phyloP scores from a whole-genome alignment of 768 basidiomycete species.

The Hericium erinaceus region DNA sequence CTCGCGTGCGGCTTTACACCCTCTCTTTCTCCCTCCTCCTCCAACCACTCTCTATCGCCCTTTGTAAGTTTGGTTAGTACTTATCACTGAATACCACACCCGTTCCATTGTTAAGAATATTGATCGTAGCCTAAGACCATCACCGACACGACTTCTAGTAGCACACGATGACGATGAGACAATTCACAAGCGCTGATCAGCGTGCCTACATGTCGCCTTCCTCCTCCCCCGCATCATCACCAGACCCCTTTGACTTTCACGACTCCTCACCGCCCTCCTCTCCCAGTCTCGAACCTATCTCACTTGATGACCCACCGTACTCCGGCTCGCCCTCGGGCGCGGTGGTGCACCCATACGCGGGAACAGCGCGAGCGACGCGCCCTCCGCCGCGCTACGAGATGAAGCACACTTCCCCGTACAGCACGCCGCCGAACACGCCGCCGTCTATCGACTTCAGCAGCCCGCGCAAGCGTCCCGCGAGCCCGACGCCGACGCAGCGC shows the following conservation, averaged over 20 bases:
- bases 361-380: background rate
- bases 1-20: background rate
- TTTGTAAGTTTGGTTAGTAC: no score
- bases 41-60: background rate
- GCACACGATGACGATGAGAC: background rate
- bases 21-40: background rate
- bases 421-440: background rate
- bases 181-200: background rate
- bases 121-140: background rate
- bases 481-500: background rate
- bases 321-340: background rate
- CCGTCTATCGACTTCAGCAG: background rate
- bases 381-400: background rate
- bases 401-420: background rate
- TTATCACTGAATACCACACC: background rate
- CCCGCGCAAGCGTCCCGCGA: background rate
- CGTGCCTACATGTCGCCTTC: background rate
- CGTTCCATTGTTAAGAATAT: background rate
- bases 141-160: background rate
- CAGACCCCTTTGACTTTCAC: background rate
- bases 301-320: background rate
- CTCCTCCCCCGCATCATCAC: background rate
- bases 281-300: conserved; percentile 10
- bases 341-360: background rate
- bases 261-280: conserved; percentile 9